Base-by-base conservation (phyloP, 306 rosid species). In the Arachis hypogaea region DNA sequence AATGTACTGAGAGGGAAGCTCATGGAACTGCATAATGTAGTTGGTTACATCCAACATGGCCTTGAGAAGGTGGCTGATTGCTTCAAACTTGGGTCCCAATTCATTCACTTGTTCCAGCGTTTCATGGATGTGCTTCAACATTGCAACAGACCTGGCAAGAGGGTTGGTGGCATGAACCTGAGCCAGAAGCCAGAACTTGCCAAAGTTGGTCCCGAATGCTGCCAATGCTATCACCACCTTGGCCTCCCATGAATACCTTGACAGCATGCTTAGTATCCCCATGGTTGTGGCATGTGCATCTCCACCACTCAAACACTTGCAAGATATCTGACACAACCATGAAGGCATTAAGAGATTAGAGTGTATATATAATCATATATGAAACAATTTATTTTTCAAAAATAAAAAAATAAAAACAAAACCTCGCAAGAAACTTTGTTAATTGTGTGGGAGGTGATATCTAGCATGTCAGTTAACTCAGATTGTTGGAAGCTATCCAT, bases 241-340 rank as follows among this genome's bases (percentile, higher is more conserved):
- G 2, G 89, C 85, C 79, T 88, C 90, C 96, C 96, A 90, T 54
- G 90, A 59, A 71, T 86, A 85, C 78, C 87, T 66, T 50, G 85
- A 77, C 16, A 86, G 78, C 63, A 71, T 68, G 9, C 72, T 58
- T 11, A 88, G 56, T 63, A 90, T 80, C 59, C 69, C 86, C 82
- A 90, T 85, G 42, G 88, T 75, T 51, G 85, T 88, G 10, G 75
- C 79, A 76, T 90, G 90, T 5, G 80, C 85, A 58, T 90, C 91
- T 59, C 78, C 91, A 4, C 85, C 85, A 52, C 58, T 68, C 28
- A 63, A 38, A 51, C 87, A 76, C 77, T 83, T 86, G 88, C 83
- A 62, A 65, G 81, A 80, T 71, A 88, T 75, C 96, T 90, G 73
- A 67, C 73, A 65, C 49, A 64, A 77, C 33, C 30, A 77, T 57